Evolutionary conservation across 225 moss, liverwort and hornwort genomes (phyloP), one percentile per base, ranked within the genome.

Genomic region (Sphagnum contortum): DNA sequence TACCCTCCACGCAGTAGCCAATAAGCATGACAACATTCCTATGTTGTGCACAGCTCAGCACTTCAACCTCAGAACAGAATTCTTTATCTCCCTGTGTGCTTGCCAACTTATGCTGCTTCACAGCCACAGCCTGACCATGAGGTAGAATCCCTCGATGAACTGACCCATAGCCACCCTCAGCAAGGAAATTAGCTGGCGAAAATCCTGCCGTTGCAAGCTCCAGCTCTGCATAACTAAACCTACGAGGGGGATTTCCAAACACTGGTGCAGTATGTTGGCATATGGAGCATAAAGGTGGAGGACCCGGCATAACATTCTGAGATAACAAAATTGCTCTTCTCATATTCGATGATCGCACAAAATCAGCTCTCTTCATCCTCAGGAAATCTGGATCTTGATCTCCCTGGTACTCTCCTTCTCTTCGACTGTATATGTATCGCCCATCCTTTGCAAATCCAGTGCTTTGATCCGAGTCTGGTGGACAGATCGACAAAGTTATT

Each of bases 361-460:
- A 49, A 51, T 64, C 64, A 59, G 75, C 77, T 4, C 71, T 70
- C 72, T 75, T 80, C 14, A 61, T 57, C 49, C 70, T 69, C 72
- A 68, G 68, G 60, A 71, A 75, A 60, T 77, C 77, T 71, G 77
- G 77, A 70, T 84, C 84, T 9, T 73, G 84, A 51, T 84, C 80
- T 6, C 80, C 84, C 55, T 84, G 77, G 49, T 84, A 29, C 29
- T 29, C 29, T 29, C 29, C 29, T 29, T 1, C 80, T 10, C 84
- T 81, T 9, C 52, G 7, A 52, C 52, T 52, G 52, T 52, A 52
- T 9, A 5, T 52, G 52, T 52, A 52, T 52, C 52, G 52, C 6
- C 52, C 9, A 9, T 52, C 52, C 29, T 29, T 29, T 29, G 29
- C 29, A 29, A 29, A 29, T 29, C 29, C 29, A 29, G 29, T 29